Percentiles rank a stretch among this genome's conserved stretches.
These are phyloP conservation scores for Ophiostoma novo-ulmi DNA, from an alignment of 2,329 filamentous ascomycete genomes.

Conservation along the genomic window DNA sequence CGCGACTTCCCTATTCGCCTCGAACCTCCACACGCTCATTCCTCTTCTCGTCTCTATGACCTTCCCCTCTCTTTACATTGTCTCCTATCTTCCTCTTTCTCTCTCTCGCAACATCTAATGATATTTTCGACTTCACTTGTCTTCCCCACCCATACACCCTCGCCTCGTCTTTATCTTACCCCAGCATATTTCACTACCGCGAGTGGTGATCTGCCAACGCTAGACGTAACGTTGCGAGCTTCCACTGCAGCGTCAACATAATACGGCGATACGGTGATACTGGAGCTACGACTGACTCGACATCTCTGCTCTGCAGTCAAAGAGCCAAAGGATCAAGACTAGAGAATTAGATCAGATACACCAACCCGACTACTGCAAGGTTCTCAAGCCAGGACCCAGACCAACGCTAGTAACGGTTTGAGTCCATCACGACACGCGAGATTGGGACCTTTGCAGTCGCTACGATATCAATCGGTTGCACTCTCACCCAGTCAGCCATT, in stretches of 20 bases:
- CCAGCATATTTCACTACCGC: neutral
- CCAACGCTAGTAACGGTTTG: slow-evolving; percentile 17
- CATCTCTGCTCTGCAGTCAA: neutral
- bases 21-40: neutral
- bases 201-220: neutral
- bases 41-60: neutral
- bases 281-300: neutral
- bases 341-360: neutral
- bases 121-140: neutral
- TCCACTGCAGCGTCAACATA: neutral
- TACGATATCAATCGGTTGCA: neutral
- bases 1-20: neutral
- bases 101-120: neutral
- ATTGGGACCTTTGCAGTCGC: slow-evolving; percentile 1
- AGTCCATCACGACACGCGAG: neutral
- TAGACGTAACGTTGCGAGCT: slow-evolving; percentile 11
- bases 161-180: neutral
- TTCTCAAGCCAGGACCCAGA: slow-evolving; percentile 13
- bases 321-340: neutral
- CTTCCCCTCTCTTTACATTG: neutral
- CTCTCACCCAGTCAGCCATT: neutral
- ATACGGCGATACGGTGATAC: neutral
- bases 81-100: neutral
- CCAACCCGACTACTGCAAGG: neutral
- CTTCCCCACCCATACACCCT: neutral